A percentile compares a stretch with the other conserved stretches of the same genome.
Evolutionary conservation across 2,329 filamentous ascomycete genomes (phyloP).

Genomic region (Hymenoscyphus infarciens): DNA sequence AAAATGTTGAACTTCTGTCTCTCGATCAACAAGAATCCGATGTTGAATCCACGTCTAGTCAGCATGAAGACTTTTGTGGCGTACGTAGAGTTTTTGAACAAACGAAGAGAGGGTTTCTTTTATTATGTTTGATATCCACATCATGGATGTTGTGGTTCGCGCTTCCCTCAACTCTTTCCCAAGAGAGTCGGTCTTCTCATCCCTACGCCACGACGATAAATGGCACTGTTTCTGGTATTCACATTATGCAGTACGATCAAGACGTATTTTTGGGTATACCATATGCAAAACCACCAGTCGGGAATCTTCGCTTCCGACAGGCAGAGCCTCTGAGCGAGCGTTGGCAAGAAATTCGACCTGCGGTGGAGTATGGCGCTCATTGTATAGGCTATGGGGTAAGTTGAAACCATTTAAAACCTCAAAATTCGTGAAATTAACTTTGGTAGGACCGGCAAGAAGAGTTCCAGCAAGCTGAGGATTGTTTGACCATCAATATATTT

Average conservation of each 20-base stretch:
- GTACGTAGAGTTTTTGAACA: no score
- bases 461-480: constrained; percentile 41
- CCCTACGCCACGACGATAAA: constrained; percentile 13
- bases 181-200: no score
- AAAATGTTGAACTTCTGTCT: no score
- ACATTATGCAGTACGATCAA: constrained; percentile 19
- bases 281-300: constrained; percentile 20
- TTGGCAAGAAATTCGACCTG: constrained; percentile 12
- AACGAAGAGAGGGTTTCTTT: no score
- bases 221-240: constrained; percentile 23
- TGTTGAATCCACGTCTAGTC: no score
- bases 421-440: background rate
- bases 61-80: no score
- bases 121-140: no score
- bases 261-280: constrained; percentile 26
- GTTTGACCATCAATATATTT: constrained; percentile 44
- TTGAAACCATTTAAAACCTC: background rate
- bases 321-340: constrained; percentile 15
- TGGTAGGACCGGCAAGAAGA: constrained; percentile 9
- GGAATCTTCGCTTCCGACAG: constrained; percentile 14
- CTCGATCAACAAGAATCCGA: no score
- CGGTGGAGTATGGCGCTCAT: constrained; percentile 1
- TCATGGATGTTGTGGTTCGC: no score
- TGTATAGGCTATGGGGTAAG: constrained; percentile 3
- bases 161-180: no score